Evolutionary conservation across 2,329 filamentous ascomycete species (phyloP).

Genomic region (Phoma herbarum): DNA sequence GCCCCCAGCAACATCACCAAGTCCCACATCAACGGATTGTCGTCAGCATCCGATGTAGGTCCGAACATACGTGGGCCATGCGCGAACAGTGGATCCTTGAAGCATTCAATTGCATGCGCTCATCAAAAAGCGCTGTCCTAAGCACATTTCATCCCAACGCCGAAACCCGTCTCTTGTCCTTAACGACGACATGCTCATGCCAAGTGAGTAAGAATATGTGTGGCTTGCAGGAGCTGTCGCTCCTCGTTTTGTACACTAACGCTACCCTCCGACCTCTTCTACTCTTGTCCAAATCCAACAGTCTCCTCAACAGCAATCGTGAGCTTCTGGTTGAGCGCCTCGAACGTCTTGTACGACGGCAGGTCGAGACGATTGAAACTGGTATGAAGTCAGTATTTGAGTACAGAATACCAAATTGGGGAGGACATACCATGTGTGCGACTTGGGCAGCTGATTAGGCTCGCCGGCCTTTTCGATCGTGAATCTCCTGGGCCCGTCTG

Average conservation of each 20-base stretch:
- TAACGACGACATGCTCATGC: conserved; percentile 8
- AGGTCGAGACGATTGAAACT: conserved; percentile 98
- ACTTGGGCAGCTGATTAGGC: conserved; percentile 88
- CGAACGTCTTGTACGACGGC: conserved; percentile 89
- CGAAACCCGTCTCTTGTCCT: neutral
- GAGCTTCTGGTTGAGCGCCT: conserved; percentile 86
- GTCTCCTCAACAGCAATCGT: conserved; percentile 98
- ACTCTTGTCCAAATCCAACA: conserved; percentile 98
- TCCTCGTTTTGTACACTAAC: conserved; percentile 17
- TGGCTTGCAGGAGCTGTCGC: conserved; percentile 6
- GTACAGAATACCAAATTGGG: neutral
- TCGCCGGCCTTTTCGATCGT: conserved; percentile 99
- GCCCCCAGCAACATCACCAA: too few relatives aligned
- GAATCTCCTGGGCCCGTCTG: conserved; percentile 92
- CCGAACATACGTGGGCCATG: neutral
- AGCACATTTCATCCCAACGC: conserved; percentile 4
- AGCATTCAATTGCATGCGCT: conserved; percentile 13
- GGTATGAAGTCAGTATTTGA: conserved; percentile 10
- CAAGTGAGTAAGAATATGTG: conserved; percentile 12
- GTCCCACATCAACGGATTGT: too few relatives aligned
- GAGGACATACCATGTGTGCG: conserved; percentile 87
- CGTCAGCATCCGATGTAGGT: too few relatives aligned
- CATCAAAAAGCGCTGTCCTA: conserved; percentile 9
- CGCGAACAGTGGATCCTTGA: neutral
- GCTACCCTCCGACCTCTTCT: conserved; percentile 20